phyloP scores from a whole-genome alignment of 176 grass and related monocot genomes.

The Carex myosuroides region DNA sequence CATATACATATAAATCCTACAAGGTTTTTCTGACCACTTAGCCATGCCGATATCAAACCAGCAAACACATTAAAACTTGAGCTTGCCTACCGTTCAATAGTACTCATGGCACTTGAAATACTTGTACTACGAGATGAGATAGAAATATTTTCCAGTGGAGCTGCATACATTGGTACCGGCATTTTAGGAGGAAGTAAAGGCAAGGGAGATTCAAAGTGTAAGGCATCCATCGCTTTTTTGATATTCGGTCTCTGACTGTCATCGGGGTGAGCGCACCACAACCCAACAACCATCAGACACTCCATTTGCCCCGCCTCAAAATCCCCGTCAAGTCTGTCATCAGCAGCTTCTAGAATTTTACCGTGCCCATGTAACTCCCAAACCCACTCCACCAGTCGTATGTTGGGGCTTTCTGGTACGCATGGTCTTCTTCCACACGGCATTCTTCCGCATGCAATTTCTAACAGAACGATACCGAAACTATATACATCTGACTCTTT shows the following conservation, averaged over 20 bases:
- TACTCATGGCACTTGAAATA: neutral
- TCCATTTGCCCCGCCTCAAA: conserved; percentile 34
- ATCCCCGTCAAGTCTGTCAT: conserved; percentile 20
- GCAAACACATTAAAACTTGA: too few species aligned
- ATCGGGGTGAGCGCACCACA: conserved; percentile 61
- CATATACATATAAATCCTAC: neutral
- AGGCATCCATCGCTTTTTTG: conserved; percentile 22
- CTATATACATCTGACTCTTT: conserved; percentile 42
- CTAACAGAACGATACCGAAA: conserved; percentile 46
- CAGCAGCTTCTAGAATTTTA: conserved; percentile 23
- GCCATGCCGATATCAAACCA: neutral
- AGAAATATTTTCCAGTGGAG: neutral
- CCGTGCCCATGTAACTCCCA: conserved; percentile 30
- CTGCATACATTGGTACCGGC: conserved; percentile 43
- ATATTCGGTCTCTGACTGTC: conserved; percentile 32
- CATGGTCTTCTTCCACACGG: conserved; percentile 13
- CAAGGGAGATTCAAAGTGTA: conserved; percentile 32
- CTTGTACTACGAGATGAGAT: neutral
- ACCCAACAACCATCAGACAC: conserved; percentile 33
- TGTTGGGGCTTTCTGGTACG: neutral
- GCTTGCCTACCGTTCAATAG: neutral
- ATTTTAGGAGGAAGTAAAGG: conserved; percentile 42
- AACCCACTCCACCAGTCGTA: conserved; percentile 33
- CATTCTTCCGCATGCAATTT: conserved; percentile 33
- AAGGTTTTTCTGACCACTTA: neutral